Evolutionary conservation across 2,329 filamentous ascomycete genomes (phyloP).

Genomic region (Domatiomyces globalis): DNA sequence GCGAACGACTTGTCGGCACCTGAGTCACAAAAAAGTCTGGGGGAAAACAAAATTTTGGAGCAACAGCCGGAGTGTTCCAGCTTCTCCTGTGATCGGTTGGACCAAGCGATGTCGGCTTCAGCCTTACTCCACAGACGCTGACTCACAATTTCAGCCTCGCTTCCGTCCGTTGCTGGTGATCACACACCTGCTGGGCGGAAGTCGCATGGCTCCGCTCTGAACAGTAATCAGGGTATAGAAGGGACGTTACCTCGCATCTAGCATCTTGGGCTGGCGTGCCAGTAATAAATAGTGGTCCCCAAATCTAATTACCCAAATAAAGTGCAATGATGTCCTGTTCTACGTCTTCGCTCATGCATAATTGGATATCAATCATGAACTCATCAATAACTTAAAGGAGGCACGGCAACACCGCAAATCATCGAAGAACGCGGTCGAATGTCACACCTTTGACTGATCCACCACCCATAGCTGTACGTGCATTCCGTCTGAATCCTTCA

Average conservation of each 20-base stretch:
- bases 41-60: not conserved
- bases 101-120: not conserved
- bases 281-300: too few species aligned
- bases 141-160: not conserved
- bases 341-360: not conserved
- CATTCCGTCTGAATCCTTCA: slow-evolving; percentile 84
- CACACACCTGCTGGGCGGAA: not conserved
- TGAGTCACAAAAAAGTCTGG: not conserved
- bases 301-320: not conserved
- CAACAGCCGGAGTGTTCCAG: not conserved
- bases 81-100: too few species aligned
- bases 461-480: slow-evolving; percentile 68
- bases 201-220: too few species aligned
- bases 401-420: not conserved
- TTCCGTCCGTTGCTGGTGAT: not conserved
- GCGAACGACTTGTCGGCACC: not conserved
- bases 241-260: not conserved
- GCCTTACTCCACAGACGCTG: not conserved
- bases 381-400: not conserved
- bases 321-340: not conserved
- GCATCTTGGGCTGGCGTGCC: not conserved
- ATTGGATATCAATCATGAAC: not conserved
- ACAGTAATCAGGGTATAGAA: not conserved
- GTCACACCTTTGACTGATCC: slow-evolving; percentile 55
- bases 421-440: slow-evolving; percentile 55